These are phyloP conservation scores for Ceratocystis smalleyi DNA, from an alignment of 2,329 filamentous ascomycete genomes.

Conservation along the genomic window DNA sequence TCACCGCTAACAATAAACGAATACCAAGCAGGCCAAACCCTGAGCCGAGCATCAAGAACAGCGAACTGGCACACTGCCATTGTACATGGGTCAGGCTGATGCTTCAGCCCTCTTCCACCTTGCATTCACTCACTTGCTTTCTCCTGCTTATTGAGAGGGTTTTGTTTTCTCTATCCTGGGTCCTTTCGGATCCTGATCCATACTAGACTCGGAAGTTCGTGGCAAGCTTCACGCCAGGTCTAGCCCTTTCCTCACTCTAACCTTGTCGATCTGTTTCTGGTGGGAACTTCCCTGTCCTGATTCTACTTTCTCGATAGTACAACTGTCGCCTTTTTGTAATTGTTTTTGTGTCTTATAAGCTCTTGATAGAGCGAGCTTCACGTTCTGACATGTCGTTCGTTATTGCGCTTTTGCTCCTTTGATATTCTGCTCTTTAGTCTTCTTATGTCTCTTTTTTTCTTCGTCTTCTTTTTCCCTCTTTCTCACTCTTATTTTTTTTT, in stretches of 20 bases:
- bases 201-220: conserved; percentile 5
- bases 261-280: not conserved
- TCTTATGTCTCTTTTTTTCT: not conserved
- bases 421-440: not conserved
- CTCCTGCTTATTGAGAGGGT: not conserved
- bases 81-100: not conserved
- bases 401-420: not conserved
- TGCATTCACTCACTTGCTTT: not conserved
- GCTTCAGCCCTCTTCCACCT: not conserved
- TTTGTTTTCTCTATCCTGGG: not conserved
- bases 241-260: not conserved
- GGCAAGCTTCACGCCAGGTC: conserved; percentile 2
- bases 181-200: not conserved
- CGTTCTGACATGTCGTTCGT: not conserved
- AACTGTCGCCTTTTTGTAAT: not conserved
- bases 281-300: not conserved
- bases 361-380: not conserved
- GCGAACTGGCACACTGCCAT: too few species aligned
- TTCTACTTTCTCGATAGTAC: not conserved
- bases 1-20: not conserved
- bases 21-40: not conserved
- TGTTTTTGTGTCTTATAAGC: not conserved
- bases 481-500: not conserved
- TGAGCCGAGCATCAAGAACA: too few species aligned
- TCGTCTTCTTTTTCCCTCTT: not conserved